Evolutionary conservation across 345 rosid species (phyloP).

Genomic region (Carallia pectinifolia): DNA sequence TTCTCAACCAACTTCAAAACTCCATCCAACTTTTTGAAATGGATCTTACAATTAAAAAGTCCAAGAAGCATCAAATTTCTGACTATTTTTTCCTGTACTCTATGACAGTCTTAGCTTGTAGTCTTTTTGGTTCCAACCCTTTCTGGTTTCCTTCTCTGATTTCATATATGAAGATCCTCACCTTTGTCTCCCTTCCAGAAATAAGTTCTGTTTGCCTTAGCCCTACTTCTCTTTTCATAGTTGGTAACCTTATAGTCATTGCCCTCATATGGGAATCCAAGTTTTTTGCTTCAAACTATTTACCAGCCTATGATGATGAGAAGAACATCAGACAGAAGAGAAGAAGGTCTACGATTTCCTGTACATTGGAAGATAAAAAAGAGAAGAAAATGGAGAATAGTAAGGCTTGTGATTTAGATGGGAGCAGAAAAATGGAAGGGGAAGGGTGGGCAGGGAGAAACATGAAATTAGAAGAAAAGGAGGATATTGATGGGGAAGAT

Average conservation of each 20-base stretch:
- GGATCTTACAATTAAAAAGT: slow-evolving; percentile 31
- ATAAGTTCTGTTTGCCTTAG: slow-evolving; percentile 20
- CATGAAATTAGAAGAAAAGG: slow-evolving; percentile 7
- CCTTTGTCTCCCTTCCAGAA: slow-evolving; percentile 33
- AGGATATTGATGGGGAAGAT: slow-evolving; percentile 15
- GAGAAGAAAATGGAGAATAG: slow-evolving; percentile 12
- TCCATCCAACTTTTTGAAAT: slow-evolving; percentile 5
- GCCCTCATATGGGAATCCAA: slow-evolving; percentile 50
- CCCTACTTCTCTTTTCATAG: slow-evolving; percentile 45
- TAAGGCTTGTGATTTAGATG: slow-evolving; percentile 7
- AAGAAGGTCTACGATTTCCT: slow-evolving; percentile 3
- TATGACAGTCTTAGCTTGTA: slow-evolving; percentile 26
- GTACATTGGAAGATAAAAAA: slow-evolving; percentile 9
- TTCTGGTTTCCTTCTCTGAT: slow-evolving; percentile 37
- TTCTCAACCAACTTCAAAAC: not conserved
- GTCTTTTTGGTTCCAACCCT: slow-evolving; percentile 38
- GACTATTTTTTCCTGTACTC: slow-evolving; percentile 27
- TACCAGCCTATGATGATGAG: slow-evolving; percentile 35
- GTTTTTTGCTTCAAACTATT: slow-evolving; percentile 36
- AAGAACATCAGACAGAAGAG: slow-evolving; percentile 34
- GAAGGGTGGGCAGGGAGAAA: slow-evolving; percentile 6
- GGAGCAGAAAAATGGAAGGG: slow-evolving; percentile 7
- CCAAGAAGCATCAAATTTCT: slow-evolving; percentile 31
- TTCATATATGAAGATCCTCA: slow-evolving; percentile 23
- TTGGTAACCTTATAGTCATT: slow-evolving; percentile 55